A percentile compares a stretch with the other conserved stretches of the same genome.
Conservation (phyloP, 148 eudicot genomes). For the Cornus kousa region DNA sequence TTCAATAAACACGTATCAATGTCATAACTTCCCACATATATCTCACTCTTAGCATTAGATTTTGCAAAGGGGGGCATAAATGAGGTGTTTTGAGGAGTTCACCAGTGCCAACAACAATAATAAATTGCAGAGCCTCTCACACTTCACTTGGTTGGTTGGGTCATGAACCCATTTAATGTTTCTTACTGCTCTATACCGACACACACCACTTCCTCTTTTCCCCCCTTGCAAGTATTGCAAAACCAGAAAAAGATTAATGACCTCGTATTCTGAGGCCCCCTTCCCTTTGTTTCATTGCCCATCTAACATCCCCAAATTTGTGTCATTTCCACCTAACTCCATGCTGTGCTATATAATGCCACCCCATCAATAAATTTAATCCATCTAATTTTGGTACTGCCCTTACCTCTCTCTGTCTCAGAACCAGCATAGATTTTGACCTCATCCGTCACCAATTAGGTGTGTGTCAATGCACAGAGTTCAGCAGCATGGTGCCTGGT, state of each 20-base stretch:
- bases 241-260: background rate
- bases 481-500: no score
- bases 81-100: background rate
- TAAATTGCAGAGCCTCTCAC: background rate
- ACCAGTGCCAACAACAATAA: background rate
- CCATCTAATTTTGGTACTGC: background rate
- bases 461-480: background rate
- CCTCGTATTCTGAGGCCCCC: background rate
- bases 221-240: background rate
- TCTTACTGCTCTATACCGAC: background rate
- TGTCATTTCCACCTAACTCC: background rate
- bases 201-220: background rate
- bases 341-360: background rate
- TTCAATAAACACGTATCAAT: no score
- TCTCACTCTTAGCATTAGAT: background rate
- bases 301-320: background rate
- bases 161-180: background rate
- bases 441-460: no score
- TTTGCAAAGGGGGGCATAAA: background rate
- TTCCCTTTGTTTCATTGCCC: background rate
- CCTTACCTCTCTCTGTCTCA: background rate
- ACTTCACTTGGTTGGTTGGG: background rate
- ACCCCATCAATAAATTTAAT: background rate
- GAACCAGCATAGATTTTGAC: background rate
- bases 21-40: background rate